Evolutionary conservation across 805 yeast genomes (phyloP).

Genomic region (Metschnikowia sp.): DNA sequence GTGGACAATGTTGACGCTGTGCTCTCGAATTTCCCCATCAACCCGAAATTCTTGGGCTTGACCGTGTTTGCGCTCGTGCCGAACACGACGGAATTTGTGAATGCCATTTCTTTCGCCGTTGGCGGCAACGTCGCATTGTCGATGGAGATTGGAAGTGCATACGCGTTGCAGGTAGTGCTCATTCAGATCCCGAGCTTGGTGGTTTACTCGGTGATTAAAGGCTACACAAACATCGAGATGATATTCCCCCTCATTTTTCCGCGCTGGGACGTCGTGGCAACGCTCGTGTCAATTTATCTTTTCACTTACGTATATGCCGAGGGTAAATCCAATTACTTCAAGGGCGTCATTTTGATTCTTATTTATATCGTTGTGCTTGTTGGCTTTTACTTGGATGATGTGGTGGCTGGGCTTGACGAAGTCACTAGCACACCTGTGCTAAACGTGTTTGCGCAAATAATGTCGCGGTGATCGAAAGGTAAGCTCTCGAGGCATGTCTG

Average conservation of each 20-base stretch:
- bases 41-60: constrained; percentile 87
- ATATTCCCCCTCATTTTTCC: constrained; percentile 88
- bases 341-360: constrained; percentile 83
- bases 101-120: constrained; percentile 95
- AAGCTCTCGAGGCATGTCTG: no score
- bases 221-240: constrained; percentile 37
- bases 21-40: constrained; percentile 69
- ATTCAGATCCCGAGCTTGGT: constrained; percentile 91
- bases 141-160: constrained; percentile 97
- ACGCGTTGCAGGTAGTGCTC: constrained; percentile 91
- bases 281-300: constrained; percentile 78
- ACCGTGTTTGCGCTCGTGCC: constrained; percentile 96
- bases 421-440: background rate
- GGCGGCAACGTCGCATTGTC: constrained; percentile 94
- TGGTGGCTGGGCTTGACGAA: constrained; percentile 26
- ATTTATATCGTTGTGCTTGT: constrained; percentile 69
- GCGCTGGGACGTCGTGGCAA: constrained; percentile 89
- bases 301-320: constrained; percentile 94
- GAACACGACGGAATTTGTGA: constrained; percentile 92
- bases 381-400: constrained; percentile 72
- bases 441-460: constrained; percentile 2
- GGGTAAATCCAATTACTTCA: constrained; percentile 94
- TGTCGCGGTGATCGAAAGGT: background rate
- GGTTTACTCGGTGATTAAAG: constrained; percentile 57
- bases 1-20: constrained; percentile 93